phyloP scores from a whole-genome alignment of 768 basidiomycete genomes.

The Suillus americanus region DNA sequence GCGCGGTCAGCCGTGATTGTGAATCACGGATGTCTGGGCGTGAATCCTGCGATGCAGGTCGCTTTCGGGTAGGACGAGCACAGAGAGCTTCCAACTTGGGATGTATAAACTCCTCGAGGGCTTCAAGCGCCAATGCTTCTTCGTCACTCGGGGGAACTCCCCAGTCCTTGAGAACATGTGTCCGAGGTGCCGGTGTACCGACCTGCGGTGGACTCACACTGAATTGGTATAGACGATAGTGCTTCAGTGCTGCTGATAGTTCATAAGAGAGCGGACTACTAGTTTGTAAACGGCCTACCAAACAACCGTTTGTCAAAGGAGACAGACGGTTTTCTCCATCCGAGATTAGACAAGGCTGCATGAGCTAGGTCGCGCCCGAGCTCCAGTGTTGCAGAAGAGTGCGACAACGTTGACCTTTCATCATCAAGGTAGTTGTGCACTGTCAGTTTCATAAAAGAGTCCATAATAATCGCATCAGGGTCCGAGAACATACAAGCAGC shows the following conservation, averaged over 20 bases:
- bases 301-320: not conserved
- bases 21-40: not conserved
- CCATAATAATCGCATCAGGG: not conserved
- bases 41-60: not conserved
- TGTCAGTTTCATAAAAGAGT: conserved; percentile 11
- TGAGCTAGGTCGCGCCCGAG: conserved; percentile 21
- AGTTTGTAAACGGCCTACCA: not conserved
- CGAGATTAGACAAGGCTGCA: conserved; percentile 13
- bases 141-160: conserved; percentile 31
- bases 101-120: conserved; percentile 43
- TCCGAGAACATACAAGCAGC: not conserved
- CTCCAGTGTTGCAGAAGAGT: conserved; percentile 11
- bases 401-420: not conserved
- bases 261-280: conserved; percentile 1
- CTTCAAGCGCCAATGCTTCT: conserved; percentile 36
- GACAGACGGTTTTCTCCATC: conserved; percentile 20
- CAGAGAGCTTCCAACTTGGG: not conserved
- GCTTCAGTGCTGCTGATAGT: conserved; percentile 16
- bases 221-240: conserved; percentile 24
- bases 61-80: not conserved
- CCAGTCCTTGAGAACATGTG: conserved; percentile 38
- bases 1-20: conserved; percentile 11
- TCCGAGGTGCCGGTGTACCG: not conserved
- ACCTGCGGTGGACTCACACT: conserved; percentile 17
- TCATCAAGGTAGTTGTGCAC: conserved; percentile 23